phyloP scores from a whole-genome alignment of 2,329 filamentous ascomycete species.

The Fusarium papillatum region DNA sequence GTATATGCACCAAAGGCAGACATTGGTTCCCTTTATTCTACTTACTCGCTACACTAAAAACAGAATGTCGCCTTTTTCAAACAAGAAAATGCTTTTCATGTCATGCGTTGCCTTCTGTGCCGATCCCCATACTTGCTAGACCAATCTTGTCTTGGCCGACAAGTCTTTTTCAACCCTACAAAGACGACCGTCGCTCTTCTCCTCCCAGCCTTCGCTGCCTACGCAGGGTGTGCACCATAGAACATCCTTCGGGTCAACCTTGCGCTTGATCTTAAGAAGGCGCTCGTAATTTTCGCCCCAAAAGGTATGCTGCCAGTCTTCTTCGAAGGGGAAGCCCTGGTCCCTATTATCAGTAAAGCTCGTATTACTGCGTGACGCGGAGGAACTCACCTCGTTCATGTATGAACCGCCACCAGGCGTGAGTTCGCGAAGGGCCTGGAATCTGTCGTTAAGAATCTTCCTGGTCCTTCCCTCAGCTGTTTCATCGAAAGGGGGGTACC shows the following conservation, averaged over 20 bases:
- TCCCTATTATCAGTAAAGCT: not conserved
- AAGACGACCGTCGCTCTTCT: slow-evolving; percentile 4
- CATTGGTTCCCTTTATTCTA: not conserved
- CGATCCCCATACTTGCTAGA: not conserved
- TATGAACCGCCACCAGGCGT: not conserved
- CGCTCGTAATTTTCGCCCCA: slow-evolving; percentile 56
- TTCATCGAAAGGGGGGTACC: slow-evolving; percentile 9
- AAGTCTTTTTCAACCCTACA: not conserved
- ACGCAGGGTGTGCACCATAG: slow-evolving; percentile 59
- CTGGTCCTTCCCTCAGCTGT: not conserved
- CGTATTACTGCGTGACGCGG: not conserved
- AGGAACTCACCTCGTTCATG: slow-evolving; percentile 1
- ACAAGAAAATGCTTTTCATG: not conserved
- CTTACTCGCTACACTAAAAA: not conserved
- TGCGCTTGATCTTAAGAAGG: slow-evolving; percentile 54
- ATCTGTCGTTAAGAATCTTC: not conserved
- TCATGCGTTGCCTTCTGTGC: not conserved
- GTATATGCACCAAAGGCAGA: not conserved
- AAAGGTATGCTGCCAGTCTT: slow-evolving; percentile 47
- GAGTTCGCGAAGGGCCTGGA: slow-evolving; percentile 1
- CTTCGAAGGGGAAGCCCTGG: slow-evolving; percentile 10
- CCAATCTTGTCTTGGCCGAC: not conserved
- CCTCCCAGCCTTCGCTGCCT: slow-evolving; percentile 51
- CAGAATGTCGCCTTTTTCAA: not conserved
- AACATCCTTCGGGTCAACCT: slow-evolving; percentile 55